Conservation (phyloP, 148 eudicot genomes). For the Nepenthes gracilis region DNA sequence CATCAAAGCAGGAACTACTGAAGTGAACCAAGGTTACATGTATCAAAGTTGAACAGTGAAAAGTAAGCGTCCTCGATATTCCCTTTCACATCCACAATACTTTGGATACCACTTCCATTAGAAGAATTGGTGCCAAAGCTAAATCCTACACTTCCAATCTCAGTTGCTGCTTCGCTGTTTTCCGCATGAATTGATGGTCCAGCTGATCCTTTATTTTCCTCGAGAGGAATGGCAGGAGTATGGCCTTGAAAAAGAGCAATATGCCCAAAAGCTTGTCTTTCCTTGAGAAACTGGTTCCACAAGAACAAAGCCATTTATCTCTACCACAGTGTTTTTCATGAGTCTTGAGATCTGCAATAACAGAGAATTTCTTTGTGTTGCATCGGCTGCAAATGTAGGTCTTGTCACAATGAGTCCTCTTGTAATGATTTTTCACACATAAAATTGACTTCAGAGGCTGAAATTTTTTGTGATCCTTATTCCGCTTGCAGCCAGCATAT, state of each 20-base stretch:
- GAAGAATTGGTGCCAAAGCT: slow-evolving; percentile 11
- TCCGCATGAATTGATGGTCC: slow-evolving; percentile 22
- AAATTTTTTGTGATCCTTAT: slow-evolving; percentile 85
- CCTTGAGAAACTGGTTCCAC: slow-evolving; percentile 93
- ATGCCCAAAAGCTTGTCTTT: slow-evolving; percentile 99
- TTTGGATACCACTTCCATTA: slow-evolving; percentile 10
- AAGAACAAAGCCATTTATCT: slow-evolving; percentile 95
- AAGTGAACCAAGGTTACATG: slow-evolving; percentile 40
- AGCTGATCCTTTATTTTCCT: slow-evolving; percentile 22
- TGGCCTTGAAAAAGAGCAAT: slow-evolving; percentile 73
- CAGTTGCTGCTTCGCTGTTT: slow-evolving; percentile 14
- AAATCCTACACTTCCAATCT: slow-evolving; percentile 14
- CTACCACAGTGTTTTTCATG: slow-evolving; percentile 97
- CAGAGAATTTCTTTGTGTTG: slow-evolving; percentile 82
- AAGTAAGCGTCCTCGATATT: slow-evolving; percentile 47
- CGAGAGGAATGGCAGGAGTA: slow-evolving; percentile 55
- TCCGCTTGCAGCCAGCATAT: slow-evolving; percentile 75
- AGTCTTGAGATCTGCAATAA: slow-evolving; percentile 91
- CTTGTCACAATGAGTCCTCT: slow-evolving; percentile 94
- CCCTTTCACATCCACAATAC: slow-evolving; percentile 26
- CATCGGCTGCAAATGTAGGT: slow-evolving; percentile 87
- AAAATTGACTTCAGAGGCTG: slow-evolving; percentile 87
- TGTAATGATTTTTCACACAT: slow-evolving; percentile 91
- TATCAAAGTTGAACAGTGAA: slow-evolving; percentile 52
- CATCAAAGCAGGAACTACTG: slow-evolving; percentile 70